Conservation (phyloP, 2,329 filamentous ascomycete species). For the Botrytis elliptica region DNA sequence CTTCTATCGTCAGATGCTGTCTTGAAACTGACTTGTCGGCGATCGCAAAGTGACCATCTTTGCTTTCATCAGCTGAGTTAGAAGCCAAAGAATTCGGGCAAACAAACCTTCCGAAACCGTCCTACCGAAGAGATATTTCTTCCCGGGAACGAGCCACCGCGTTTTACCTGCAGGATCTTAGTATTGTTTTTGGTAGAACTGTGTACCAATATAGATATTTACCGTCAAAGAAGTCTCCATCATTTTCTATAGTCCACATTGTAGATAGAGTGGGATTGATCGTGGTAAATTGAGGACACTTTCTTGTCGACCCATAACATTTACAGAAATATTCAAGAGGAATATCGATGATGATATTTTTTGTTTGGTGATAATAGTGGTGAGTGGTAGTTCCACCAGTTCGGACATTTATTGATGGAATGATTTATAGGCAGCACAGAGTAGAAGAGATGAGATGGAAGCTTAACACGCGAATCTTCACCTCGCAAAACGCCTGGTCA, state of each 20-base stretch:
- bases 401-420: background rate
- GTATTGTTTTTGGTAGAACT: background rate
- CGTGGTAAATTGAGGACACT: background rate
- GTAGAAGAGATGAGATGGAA: background rate
- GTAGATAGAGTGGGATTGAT: background rate
- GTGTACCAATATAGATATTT: background rate
- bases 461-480: slow-evolving; percentile 3
- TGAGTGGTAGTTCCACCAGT: background rate
- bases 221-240: slow-evolving; percentile 9
- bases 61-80: background rate
- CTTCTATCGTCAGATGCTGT: slow-evolving; percentile 78
- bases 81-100: background rate
- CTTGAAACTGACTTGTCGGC: slow-evolving; percentile 82
- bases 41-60: slow-evolving; percentile 67
- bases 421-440: background rate
- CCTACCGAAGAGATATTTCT: slow-evolving; percentile 81
- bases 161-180: slow-evolving; percentile 54
- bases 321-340: no score
- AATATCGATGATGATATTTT: background rate
- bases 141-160: slow-evolving; percentile 83
- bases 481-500: slow-evolving; percentile 7
- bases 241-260: slow-evolving; percentile 10
- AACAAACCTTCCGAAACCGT: slow-evolving; percentile 62
- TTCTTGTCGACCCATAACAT: background rate
- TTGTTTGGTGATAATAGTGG: background rate